A percentile compares a stretch with the other conserved stretches of the same genome.
phyloP scores from a whole-genome alignment of 805 yeast species.

The Kodamaea jinghongensis region DNA sequence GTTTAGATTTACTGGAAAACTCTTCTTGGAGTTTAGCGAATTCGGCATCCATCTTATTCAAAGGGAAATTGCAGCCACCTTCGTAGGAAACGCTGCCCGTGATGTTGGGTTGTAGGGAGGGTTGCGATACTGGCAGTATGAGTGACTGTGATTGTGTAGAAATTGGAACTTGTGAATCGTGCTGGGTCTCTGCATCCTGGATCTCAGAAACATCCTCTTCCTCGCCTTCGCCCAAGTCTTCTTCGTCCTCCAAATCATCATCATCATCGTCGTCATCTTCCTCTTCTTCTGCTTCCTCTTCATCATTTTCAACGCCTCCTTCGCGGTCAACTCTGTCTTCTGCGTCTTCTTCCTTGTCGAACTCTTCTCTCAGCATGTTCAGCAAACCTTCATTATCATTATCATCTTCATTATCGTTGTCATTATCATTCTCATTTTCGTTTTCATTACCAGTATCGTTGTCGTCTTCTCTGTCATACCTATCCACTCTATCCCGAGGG shows the following conservation, averaged over 20 bases:
- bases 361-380: neutral
- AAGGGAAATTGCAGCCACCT: slow-evolving; percentile 9
- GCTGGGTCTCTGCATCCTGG: slow-evolving; percentile 1
- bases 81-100: slow-evolving; percentile 1
- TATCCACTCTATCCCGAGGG: slow-evolving; percentile 1
- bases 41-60: slow-evolving; percentile 5
- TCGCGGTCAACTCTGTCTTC: slow-evolving; percentile 2
- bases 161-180: neutral
- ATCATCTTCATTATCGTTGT: slow-evolving; percentile 4
- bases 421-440: slow-evolving; percentile 5
- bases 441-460: slow-evolving; percentile 1
- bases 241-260: neutral
- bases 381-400: slow-evolving; percentile 7
- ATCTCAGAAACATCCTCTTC: slow-evolving; percentile 1
- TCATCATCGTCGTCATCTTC: slow-evolving; percentile 1
- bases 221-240: slow-evolving; percentile 1
- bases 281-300: slow-evolving; percentile 6
- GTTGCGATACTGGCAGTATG: neutral
- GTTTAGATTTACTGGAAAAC: slow-evolving; percentile 5
- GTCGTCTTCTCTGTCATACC: slow-evolving; percentile 6
- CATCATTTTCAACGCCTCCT: slow-evolving; percentile 5
- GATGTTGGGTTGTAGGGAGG: neutral
- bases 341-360: slow-evolving; percentile 3
- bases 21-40: slow-evolving; percentile 4
- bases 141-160: neutral